phyloP scores from a whole-genome alignment of 148 eudicot genomes.

The Vaccinium vitisidaea region DNA sequence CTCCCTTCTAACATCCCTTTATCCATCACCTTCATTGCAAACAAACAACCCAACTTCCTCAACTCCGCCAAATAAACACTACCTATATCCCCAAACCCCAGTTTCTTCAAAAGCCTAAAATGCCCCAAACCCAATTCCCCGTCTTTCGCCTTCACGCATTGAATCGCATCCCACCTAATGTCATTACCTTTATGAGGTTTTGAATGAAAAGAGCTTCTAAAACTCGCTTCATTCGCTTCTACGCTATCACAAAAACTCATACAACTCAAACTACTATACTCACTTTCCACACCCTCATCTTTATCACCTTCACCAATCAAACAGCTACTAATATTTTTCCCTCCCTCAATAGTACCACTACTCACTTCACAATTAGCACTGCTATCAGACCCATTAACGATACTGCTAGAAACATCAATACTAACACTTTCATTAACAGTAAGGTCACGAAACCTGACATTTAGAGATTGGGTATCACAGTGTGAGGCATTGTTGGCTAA shows the following conservation, averaged over 20 bases:
- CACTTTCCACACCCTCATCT: constrained; percentile 35
- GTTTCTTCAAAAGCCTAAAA: constrained; percentile 83
- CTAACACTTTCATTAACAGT: constrained; percentile 23
- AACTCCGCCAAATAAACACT: constrained; percentile 94
- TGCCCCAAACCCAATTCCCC: constrained; percentile 71
- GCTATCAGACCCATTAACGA: constrained; percentile 30
- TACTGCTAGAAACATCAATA: constrained; percentile 24
- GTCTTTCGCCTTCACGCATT: constrained; percentile 47
- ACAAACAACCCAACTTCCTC: constrained; percentile 63
- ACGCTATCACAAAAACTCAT: constrained; percentile 30
- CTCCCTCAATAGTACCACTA: constrained; percentile 24
- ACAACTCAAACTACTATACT: constrained; percentile 53
- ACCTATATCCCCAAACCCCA: constrained; percentile 97
- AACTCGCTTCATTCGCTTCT: constrained; percentile 45
- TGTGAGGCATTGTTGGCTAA: background rate
- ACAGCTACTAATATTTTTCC: background rate
- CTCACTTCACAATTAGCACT: constrained; percentile 16
- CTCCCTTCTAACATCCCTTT: constrained; percentile 78
- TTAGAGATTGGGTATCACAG: constrained; percentile 25
- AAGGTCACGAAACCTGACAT: constrained; percentile 36
- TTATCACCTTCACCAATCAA: constrained; percentile 14
- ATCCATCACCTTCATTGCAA: constrained; percentile 97
- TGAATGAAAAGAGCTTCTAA: constrained; percentile 37
- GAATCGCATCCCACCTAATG: constrained; percentile 79
- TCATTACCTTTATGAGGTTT: constrained; percentile 91